Evolutionary conservation across 2,329 filamentous ascomycete genomes (phyloP).

Genomic region (Exophiala bonariae): DNA sequence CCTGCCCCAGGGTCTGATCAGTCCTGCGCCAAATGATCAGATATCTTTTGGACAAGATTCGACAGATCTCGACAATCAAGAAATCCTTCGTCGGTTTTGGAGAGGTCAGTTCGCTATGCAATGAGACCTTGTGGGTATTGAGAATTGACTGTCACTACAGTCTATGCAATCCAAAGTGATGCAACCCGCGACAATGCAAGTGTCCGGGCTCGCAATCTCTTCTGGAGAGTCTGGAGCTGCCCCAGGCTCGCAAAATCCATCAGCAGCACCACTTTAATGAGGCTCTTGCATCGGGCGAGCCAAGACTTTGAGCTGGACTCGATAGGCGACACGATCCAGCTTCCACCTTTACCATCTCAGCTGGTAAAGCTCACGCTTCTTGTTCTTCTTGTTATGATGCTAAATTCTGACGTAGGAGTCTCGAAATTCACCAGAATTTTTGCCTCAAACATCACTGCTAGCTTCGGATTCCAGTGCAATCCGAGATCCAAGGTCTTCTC

Average conservation of each 20-base stretch:
- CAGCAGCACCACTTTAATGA: conserved; percentile 40
- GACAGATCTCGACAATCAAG: conserved; percentile 9
- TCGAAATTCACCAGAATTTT: no score
- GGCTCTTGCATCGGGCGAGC: conserved; percentile 36
- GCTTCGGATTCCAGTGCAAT: conserved; percentile 27
- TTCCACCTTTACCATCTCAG: conserved; percentile 23
- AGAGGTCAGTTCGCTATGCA: conserved; percentile 41
- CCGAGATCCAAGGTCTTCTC: conserved; percentile 27
- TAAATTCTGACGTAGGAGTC: no score
- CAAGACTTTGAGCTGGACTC: conserved; percentile 40
- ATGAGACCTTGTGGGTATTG: conserved; percentile 12
- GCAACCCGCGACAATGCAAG: conserved; percentile 42
- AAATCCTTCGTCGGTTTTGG: conserved; percentile 47
- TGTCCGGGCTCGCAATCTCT: conserved; percentile 51
- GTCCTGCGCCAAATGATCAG: conserved; percentile 15
- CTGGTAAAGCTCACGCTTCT: no score
- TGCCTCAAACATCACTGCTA: background rate
- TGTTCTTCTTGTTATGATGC: no score
- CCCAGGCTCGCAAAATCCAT: conserved; percentile 37
- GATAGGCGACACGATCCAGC: conserved; percentile 28
- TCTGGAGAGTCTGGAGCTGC: conserved; percentile 54
- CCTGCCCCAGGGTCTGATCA: conserved; percentile 20
- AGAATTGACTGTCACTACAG: conserved; percentile 32
- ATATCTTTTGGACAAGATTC: conserved; percentile 7
- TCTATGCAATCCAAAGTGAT: conserved; percentile 47